These are phyloP conservation scores for Trichoderma oligosporum DNA, from an alignment of 2,329 filamentous ascomycete genomes.

Conservation along the genomic window DNA sequence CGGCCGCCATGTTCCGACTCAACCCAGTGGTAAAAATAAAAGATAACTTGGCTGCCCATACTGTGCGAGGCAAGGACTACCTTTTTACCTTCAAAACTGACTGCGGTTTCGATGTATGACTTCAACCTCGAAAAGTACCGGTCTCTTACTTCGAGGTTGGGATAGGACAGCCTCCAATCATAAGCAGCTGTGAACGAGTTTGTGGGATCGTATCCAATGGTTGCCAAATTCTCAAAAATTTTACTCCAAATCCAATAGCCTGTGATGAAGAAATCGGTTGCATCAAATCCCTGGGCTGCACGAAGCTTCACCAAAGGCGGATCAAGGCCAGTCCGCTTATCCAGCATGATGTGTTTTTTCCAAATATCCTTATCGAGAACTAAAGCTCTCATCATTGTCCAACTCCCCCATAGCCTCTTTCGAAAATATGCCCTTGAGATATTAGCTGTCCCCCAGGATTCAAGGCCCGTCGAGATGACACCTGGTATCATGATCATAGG, in stretches of 20 bases:
- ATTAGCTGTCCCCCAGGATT: conserved; percentile 92
- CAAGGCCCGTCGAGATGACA: conserved; percentile 93
- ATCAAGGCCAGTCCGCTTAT: conserved; percentile 85
- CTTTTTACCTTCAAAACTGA: conserved; percentile 70
- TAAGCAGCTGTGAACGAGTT: conserved; percentile 69
- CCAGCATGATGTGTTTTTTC: conserved; percentile 97
- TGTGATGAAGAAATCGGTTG: conserved; percentile 89
- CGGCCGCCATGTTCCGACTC: conserved; percentile 72
- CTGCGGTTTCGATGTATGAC: conserved; percentile 80
- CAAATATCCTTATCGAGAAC: conserved; percentile 89
- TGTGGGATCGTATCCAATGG: conserved; percentile 89
- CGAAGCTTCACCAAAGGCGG: conserved; percentile 86
- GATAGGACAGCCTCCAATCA: conserved; percentile 90
- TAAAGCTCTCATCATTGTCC: conserved; percentile 97
- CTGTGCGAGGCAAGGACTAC: conserved; percentile 86
- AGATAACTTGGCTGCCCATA: conserved; percentile 94
- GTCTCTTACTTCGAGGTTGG: conserved; percentile 83
- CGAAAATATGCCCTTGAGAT: conserved; percentile 85
- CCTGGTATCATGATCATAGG: conserved; percentile 97
- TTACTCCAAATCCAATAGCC: conserved; percentile 99
- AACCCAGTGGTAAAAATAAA: conserved; percentile 79
- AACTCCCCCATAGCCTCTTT: conserved; percentile 93
- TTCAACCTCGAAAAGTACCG: conserved; percentile 93
- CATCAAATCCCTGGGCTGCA: conserved; percentile 94
- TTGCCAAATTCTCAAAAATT: conserved; percentile 93